Percentiles rank a stretch among this genome's conserved stretches.
Evolutionary conservation across 768 basidiomycete genomes (phyloP).

Genomic region (Basidioascus undulatus): DNA sequence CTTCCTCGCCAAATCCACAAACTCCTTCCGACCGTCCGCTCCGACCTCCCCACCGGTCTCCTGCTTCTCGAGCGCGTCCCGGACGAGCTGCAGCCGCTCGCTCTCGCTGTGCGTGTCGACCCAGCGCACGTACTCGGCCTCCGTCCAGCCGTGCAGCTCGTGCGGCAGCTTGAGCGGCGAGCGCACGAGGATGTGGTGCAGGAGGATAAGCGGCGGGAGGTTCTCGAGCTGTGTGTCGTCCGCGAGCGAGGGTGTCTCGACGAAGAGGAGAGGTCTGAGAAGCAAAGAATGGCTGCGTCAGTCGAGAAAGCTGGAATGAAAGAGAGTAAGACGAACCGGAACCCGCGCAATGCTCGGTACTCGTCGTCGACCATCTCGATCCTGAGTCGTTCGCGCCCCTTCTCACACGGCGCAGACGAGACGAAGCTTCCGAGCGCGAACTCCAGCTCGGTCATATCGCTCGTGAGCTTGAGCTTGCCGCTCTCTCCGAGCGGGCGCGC

Average conservation of each 20-base stretch:
- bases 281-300: neutral
- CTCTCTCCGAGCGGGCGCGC: conserved; percentile 72
- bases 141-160: conserved; percentile 73
- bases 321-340: neutral
- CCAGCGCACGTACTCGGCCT: conserved; percentile 90
- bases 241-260: conserved; percentile 49
- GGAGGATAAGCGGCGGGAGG: conserved; percentile 61
- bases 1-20: conserved; percentile 37
- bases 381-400: conserved; percentile 22
- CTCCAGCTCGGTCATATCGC: conserved; percentile 90
- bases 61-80: conserved; percentile 53
- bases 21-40: conserved; percentile 27
- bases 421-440: conserved; percentile 65
- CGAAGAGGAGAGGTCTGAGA: conserved; percentile 59
- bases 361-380: conserved; percentile 63
- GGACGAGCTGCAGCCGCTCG: conserved; percentile 58
- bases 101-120: conserved; percentile 65
- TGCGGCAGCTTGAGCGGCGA: conserved; percentile 56
- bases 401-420: too few species aligned
- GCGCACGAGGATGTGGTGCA: conserved; percentile 79
- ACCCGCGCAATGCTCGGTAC: conserved; percentile 48
- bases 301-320: neutral
- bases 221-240: conserved; percentile 42
- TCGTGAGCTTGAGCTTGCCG: conserved; percentile 80
- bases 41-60: conserved; percentile 30